Evolutionary conservation across 306 rosid genomes (phyloP).

Genomic region (Corylus americana): DNA sequence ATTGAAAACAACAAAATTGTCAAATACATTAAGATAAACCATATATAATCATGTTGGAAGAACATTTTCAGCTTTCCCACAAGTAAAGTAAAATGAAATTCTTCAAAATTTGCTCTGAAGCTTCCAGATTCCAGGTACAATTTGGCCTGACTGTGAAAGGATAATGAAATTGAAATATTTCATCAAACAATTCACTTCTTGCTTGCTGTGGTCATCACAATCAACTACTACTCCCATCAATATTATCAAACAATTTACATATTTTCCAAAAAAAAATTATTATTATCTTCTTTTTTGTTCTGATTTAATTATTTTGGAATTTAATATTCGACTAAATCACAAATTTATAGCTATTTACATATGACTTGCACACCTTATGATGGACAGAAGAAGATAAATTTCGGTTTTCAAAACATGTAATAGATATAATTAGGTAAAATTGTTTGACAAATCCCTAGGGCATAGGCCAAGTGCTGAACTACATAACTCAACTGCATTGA

Average conservation of each 20-base stretch:
- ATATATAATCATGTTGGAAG: background rate
- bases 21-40: background rate
- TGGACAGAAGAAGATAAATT: background rate
- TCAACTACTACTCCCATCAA: background rate
- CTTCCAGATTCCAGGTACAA: background rate
- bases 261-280: background rate
- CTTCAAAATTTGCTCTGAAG: background rate
- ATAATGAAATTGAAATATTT: background rate
- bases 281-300: background rate
- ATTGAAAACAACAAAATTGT: constrained; percentile 1
- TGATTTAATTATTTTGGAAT: background rate
- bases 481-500: background rate
- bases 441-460: background rate
- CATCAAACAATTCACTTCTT: background rate
- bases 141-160: background rate
- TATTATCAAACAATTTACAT: background rate
- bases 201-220: background rate
- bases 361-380: background rate
- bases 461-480: background rate
- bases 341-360: background rate
- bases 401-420: background rate
- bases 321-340: background rate
- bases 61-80: background rate
- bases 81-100: background rate
- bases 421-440: background rate